A percentile compares a stretch with the other conserved stretches of the same genome.
Conservation (phyloP, 192 early-diverging fungal species). For the Funneliformis geosporum region DNA sequence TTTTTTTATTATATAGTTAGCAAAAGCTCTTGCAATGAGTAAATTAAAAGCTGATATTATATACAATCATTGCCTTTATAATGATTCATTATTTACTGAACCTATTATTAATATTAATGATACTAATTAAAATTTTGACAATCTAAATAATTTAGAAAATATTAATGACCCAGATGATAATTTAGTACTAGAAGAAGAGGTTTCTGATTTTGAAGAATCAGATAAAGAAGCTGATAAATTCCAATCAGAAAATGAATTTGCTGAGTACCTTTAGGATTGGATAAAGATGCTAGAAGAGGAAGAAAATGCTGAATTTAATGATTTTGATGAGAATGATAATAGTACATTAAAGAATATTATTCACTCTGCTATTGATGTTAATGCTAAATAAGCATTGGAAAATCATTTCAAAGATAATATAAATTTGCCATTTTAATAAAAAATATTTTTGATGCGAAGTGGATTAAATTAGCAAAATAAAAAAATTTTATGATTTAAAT, state of each 20-base stretch:
- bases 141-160: neutral
- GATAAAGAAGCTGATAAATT: neutral
- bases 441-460: too few relatives aligned
- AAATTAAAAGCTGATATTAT: neutral
- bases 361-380: neutral
- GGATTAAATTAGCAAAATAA: too few relatives aligned
- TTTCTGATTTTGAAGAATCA: neutral
- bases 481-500: too few relatives aligned
- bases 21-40: neutral
- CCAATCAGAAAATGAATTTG: neutral
- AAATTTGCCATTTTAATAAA: neutral
- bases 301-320: neutral
- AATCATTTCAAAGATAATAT: slow-evolving; percentile 3
- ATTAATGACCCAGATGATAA: neutral
- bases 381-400: slow-evolving; percentile 9
- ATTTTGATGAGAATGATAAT: too few relatives aligned
- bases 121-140: too few relatives aligned
- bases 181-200: neutral
- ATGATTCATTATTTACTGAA: neutral
- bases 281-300: neutral
- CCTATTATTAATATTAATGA: too few relatives aligned
- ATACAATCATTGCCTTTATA: neutral
- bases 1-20: neutral
- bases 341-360: neutral
- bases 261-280: neutral